These are phyloP conservation scores for Umbelopsis sp. DNA, from an alignment of 192 early-diverging fungal genomes.

Conservation along the genomic window DNA sequence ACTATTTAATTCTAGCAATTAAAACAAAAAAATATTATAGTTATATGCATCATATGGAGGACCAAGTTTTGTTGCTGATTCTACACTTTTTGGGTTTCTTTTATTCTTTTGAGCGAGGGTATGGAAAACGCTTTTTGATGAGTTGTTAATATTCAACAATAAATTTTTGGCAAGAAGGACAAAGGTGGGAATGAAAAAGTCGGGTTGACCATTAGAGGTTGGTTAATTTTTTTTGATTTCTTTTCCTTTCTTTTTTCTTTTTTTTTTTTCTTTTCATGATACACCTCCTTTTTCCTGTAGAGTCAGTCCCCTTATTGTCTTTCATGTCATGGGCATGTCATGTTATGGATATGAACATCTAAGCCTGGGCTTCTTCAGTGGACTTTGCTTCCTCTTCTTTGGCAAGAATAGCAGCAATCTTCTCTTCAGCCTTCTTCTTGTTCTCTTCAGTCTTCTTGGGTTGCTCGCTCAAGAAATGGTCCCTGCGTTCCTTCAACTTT, in stretches of 20 bases:
- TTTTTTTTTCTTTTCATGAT: not conserved
- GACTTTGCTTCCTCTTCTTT: slow-evolving; percentile 51
- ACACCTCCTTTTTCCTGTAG: not conserved
- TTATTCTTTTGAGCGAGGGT: not conserved
- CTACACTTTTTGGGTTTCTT: not conserved
- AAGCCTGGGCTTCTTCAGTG: slow-evolving; percentile 19
- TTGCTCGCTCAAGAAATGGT: slow-evolving; percentile 77
- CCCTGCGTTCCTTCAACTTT: slow-evolving; percentile 68
- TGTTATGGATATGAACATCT: not conserved
- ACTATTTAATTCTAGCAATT: too few relatives aligned
- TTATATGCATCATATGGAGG: too few relatives aligned
- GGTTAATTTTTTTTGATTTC: not conserved
- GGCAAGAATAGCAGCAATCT: slow-evolving; percentile 70
- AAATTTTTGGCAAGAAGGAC: too few relatives aligned
- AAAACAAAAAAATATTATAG: too few relatives aligned
- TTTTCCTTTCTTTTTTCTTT: not conserved
- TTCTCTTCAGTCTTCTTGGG: slow-evolving; percentile 79
- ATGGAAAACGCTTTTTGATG: not conserved
- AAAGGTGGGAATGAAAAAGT: too few relatives aligned
- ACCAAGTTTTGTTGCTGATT: too few relatives aligned
- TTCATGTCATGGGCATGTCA: not conserved
- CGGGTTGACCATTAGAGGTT: too few relatives aligned
- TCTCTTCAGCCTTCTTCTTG: slow-evolving; percentile 85
- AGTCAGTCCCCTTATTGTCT: not conserved
- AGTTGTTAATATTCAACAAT: too few relatives aligned